These are phyloP conservation scores for Pyrenochaeta sp. DNA, from an alignment of 2,329 filamentous ascomycete genomes.

Conservation along the genomic window DNA sequence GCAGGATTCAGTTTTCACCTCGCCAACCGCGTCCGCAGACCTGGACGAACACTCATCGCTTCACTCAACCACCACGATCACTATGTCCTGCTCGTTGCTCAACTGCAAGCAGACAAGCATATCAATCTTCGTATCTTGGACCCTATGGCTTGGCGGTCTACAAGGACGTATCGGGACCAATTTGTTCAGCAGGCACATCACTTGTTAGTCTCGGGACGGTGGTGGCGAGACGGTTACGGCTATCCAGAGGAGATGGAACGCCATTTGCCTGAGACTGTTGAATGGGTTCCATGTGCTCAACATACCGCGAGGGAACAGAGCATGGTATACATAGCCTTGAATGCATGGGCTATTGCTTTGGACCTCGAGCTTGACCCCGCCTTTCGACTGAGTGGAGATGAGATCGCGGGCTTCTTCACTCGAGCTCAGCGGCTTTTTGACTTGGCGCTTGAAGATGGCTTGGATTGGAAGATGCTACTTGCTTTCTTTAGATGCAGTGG, in stretches of 20 bases:
- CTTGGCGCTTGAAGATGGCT: slow-evolving; percentile 1
- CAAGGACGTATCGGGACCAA: not conserved
- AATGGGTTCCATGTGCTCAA: slow-evolving; percentile 14
- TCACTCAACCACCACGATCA: not conserved
- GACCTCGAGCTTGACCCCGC: slow-evolving; percentile 14
- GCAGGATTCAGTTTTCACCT: slow-evolving; percentile 14
- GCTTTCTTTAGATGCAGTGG: slow-evolving; percentile 14
- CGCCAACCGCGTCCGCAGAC: not conserved
- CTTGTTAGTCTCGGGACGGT: not conserved
- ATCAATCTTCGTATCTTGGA: slow-evolving; percentile 16
- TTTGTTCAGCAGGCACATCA: not conserved
- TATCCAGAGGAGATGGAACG: not conserved
- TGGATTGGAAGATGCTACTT: slow-evolving; percentile 22
- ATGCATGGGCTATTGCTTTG: slow-evolving; percentile 30
- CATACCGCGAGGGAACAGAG: not conserved
- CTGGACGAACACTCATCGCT: slow-evolving; percentile 15
- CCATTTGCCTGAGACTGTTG: not conserved
- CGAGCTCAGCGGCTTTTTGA: slow-evolving; percentile 13
- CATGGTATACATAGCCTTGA: slow-evolving; percentile 16
- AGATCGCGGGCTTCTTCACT: slow-evolving; percentile 4
- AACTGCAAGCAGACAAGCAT: not conserved
- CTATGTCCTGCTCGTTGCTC: slow-evolving; percentile 4
- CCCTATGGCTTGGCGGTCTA: slow-evolving; percentile 13
- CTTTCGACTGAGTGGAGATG: slow-evolving; percentile 5
- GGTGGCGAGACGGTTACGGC: not conserved